Conservation (phyloP, 176 grass and related monocot genomes). For the Thinopyrum elongatum region DNA sequence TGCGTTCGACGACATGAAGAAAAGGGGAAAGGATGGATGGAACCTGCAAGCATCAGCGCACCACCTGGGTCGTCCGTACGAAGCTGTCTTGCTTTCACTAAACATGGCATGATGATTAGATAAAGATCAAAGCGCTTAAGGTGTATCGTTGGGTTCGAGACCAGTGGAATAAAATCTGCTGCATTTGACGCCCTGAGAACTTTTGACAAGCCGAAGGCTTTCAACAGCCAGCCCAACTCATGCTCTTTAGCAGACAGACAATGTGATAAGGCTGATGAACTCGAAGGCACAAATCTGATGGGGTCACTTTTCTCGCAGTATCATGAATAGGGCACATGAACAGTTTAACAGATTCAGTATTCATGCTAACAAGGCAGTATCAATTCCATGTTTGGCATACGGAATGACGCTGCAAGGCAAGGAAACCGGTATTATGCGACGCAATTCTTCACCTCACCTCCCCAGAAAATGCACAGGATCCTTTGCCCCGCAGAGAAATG, state of each 20-base stretch:
- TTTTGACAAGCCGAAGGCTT: conserved; percentile 8
- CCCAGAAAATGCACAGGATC: not conserved
- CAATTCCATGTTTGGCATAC: no score
- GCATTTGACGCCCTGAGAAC: not conserved
- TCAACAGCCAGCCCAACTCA: not conserved
- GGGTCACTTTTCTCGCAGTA: not conserved
- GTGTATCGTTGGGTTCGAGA: not conserved
- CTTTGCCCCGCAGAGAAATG: not conserved
- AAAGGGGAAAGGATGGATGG: not conserved
- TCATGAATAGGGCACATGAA: not conserved
- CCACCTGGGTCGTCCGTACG: conserved; percentile 24
- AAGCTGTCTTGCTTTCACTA: not conserved
- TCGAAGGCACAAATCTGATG: not conserved
- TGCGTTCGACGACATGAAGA: not conserved
- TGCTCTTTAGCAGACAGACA: conserved; percentile 39
- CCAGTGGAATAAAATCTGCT: conserved; percentile 18
- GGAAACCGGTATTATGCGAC: not conserved
- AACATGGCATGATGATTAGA: not conserved
- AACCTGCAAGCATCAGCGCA: not conserved
- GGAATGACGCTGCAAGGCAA: not conserved
- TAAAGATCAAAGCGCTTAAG: conserved; percentile 19
- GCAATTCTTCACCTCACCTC: not conserved
- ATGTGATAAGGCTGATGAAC: conserved; percentile 13
- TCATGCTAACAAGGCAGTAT: not conserved
- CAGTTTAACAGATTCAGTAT: not conserved